Conservation (phyloP, 177 flowering plant species). For the Tripterygium wilfordii region DNA sequence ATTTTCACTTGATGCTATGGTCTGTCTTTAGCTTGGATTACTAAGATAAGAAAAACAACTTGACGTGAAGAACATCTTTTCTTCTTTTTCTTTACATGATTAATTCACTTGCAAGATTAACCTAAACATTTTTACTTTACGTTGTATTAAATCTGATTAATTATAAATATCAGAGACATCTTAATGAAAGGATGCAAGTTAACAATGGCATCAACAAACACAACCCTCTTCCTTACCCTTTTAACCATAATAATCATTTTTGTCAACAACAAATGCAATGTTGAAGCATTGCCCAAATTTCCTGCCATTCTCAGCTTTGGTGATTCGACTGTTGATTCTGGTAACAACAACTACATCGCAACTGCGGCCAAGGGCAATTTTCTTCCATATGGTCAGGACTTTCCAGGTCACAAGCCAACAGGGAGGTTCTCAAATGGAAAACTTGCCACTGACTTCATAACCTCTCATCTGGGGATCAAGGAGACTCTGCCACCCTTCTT, state of each 20-base stretch:
- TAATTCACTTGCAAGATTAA: no score
- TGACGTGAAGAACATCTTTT: no score
- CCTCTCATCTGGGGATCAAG: slow-evolving; percentile 36
- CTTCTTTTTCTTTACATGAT: no score
- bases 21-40: no score
- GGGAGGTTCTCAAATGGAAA: slow-evolving; percentile 52
- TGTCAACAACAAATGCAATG: neutral
- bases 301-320: slow-evolving; percentile 44
- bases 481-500: slow-evolving; percentile 43
- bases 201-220: no score
- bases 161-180: no score
- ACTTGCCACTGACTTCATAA: slow-evolving; percentile 42
- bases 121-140: no score
- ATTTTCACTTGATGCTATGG: no score
- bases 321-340: slow-evolving; percentile 48
- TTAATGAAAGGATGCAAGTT: no score
- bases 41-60: no score
- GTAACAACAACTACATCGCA: slow-evolving; percentile 38
- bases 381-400: slow-evolving; percentile 37
- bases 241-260: neutral
- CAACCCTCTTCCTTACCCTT: neutral
- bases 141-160: no score
- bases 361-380: slow-evolving; percentile 16
- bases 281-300: slow-evolving; percentile 8
- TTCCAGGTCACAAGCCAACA: slow-evolving; percentile 25